Evolutionary conservation across 129 eudicot species (phyloP), one percentile per base, ranked within the genome.

Genomic region (Chrysanthemum makinoi): DNA sequence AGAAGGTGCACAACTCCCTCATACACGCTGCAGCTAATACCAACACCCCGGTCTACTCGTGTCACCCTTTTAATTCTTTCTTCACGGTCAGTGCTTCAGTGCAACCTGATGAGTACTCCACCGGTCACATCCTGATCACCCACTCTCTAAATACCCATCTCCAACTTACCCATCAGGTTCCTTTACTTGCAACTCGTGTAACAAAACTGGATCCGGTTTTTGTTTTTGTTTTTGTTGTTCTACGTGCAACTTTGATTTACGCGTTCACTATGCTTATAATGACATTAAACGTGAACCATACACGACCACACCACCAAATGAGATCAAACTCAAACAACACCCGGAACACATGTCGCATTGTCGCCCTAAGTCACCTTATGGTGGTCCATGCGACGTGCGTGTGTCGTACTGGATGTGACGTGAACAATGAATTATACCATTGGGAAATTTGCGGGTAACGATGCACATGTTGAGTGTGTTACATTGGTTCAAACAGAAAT

Each of bases 61-160:
- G 69, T 16, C 54, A 19, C 6, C 62, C 3, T 68, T 74, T 46
- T 9, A 68, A n/a, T 59, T 58, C 54, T 58, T 76, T 44, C 74
- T 76, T 33, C 75, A 68, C 33, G 55, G 33, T 14, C 80, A 50
- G 19, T 76, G 75, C 63, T 76, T 59, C 33, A 4, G 33, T 6
- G 75, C 80, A 18, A 6, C 75, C 5, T 18, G 63, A 10, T 68
- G 55, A 13, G 10, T 76, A 55, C 48, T 24, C 69, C 75, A 59
- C n/a, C 69, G 64, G 6, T 58, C 75, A 5, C 80, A 76, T 44
- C 69, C 54, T 3, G 46, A n/a, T 18, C 80, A 76, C 68, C 80
- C 69, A n/a, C 69, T 76, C 46, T 68, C 74, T 0, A n/a, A 58
- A 7, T 68, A 58, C 74, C 75, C 80, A 0, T 30, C 69, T 19